Conservation (phyloP, 768 basidiomycete species). For the Hortiboletus flavorubellus region DNA sequence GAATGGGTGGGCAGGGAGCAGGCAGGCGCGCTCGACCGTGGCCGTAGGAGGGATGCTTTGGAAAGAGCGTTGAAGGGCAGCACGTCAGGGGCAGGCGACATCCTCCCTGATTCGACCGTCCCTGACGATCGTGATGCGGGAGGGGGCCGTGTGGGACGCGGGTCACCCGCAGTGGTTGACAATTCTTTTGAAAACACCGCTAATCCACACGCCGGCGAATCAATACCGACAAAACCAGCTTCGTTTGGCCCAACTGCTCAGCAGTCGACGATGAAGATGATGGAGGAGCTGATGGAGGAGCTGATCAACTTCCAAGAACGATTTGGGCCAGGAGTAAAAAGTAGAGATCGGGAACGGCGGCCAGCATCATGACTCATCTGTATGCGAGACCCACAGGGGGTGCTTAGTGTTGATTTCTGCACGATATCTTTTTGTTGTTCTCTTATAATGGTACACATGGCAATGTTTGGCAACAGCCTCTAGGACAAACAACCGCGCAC, state of each 20-base stretch:
- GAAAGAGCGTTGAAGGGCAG: constrained; percentile 45
- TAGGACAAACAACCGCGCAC: constrained; percentile 22
- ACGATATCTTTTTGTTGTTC: constrained; percentile 10
- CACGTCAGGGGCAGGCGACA: constrained; percentile 6
- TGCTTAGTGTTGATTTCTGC: constrained; percentile 10
- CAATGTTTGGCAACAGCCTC: constrained; percentile 28
- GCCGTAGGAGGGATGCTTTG: constrained; percentile 64
- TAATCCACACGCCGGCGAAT: constrained; percentile 16
- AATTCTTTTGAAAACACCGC: constrained; percentile 8
- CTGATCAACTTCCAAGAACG: constrained; percentile 85
- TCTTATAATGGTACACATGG: constrained; percentile 15
- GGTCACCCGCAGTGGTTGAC: constrained; percentile 36
- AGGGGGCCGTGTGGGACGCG: constrained; percentile 10
- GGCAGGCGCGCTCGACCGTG: constrained; percentile 68
- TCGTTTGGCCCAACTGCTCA: constrained; percentile 15
- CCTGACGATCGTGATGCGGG: constrained; percentile 17
- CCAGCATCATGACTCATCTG: constrained; percentile 31
- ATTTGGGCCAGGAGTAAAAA: constrained; percentile 61
- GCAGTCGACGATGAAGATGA: constrained; percentile 65
- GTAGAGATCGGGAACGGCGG: constrained; percentile 52
- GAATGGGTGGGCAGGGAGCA: constrained; percentile 95
- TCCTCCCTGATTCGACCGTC: constrained; percentile 4
- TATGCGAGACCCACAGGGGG: constrained; percentile 3
- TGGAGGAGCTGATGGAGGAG: constrained; percentile 92
- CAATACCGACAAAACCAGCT: constrained; percentile 2